Conservation (phyloP, 1,284 basidiomycete species). For the Athelia psychrophila region DNA sequence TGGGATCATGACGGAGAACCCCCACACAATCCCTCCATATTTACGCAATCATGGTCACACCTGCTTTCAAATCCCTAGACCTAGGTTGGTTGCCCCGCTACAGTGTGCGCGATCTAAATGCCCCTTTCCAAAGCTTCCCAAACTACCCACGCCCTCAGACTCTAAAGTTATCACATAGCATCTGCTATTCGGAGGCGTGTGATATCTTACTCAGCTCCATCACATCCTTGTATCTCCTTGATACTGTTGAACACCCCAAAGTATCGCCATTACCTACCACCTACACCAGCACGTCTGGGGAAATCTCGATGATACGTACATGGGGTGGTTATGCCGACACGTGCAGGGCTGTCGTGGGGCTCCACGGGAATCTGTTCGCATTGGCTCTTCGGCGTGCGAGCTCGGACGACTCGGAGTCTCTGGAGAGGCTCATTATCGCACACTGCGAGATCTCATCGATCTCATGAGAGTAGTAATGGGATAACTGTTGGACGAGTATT, state of each 20-base stretch:
- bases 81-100: neutral
- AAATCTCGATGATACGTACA: neutral
- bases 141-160: neutral
- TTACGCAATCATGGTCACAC: neutral
- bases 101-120: neutral
- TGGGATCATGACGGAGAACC: no score
- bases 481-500: no score
- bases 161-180: neutral
- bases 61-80: neutral
- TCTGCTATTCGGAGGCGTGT: neutral
- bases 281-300: neutral
- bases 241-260: neutral
- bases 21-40: neutral
- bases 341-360: neutral
- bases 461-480: no score
- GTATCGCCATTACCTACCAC: neutral
- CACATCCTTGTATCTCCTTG: neutral
- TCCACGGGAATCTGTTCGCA: no score
- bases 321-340: neutral
- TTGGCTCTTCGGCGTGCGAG: no score
- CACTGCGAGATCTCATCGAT: neutral
- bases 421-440: no score
- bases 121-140: neutral
- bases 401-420: no score
- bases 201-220: neutral